These are phyloP conservation scores for Talaromyces islandicus DNA, from an alignment of 2,329 filamentous ascomycete genomes.

Conservation along the genomic window DNA sequence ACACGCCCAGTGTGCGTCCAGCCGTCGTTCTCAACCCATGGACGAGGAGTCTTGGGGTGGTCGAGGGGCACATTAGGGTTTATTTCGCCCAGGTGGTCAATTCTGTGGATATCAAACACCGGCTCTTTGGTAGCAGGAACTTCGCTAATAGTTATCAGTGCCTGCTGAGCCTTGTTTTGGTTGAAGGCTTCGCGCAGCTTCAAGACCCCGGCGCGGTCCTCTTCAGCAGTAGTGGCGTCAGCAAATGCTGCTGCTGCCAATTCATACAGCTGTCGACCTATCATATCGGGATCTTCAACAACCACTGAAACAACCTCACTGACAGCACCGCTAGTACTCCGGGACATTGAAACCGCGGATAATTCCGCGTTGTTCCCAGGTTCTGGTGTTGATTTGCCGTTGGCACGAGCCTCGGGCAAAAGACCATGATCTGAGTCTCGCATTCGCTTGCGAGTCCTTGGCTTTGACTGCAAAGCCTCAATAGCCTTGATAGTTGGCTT, in stretches of 20 bases:
- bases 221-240: not conserved
- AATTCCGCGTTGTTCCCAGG: not conserved
- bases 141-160: not conserved
- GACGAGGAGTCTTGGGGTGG: slow-evolving; percentile 14
- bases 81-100: slow-evolving; percentile 6
- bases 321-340: slow-evolving; percentile 2
- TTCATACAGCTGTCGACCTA: slow-evolving; percentile 14
- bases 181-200: slow-evolving; percentile 8
- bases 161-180: slow-evolving; percentile 2
- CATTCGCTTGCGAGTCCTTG: slow-evolving; percentile 12
- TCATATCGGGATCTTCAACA: slow-evolving; percentile 2
- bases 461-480: slow-evolving; percentile 19
- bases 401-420: not conserved
- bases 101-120: not conserved
- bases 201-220: slow-evolving; percentile 5
- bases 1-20: slow-evolving; percentile 25
- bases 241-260: slow-evolving; percentile 15
- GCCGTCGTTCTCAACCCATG: slow-evolving; percentile 23
- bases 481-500: slow-evolving; percentile 25
- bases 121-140: not conserved
- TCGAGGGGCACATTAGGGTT: slow-evolving; percentile 12
- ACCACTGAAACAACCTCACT: slow-evolving; percentile 4
- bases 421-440: slow-evolving; percentile 7
- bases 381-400: slow-evolving; percentile 3
- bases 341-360: slow-evolving; percentile 2